Evolutionary conservation across 257 asterid genomes (phyloP).

Genomic region (Datura wrightii): DNA sequence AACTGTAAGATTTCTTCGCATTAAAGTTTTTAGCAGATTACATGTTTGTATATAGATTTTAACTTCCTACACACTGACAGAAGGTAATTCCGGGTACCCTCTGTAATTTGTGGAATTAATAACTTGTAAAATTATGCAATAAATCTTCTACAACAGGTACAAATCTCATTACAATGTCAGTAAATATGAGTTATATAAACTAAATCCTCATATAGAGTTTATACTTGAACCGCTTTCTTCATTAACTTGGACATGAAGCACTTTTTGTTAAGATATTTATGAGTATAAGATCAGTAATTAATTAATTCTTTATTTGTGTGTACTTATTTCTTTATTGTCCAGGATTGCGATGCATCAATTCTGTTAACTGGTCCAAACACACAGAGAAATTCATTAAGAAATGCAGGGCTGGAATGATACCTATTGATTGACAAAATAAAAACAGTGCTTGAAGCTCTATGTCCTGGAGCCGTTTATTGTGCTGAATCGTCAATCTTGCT

Average conservation of each 20-base stretch:
- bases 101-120: too few species aligned
- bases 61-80: too few species aligned
- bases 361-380: conserved; percentile 60
- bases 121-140: too few species aligned
- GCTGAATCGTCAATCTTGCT: conserved; percentile 76
- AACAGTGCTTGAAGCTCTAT: conserved; percentile 55
- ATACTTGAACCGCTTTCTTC: too few species aligned
- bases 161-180: too few species aligned
- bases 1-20: background rate
- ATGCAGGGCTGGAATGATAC: conserved; percentile 48
- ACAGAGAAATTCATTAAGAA: conserved; percentile 54
- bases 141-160: too few species aligned
- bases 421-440: conserved; percentile 66
- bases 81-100: too few species aligned
- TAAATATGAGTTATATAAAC: too few species aligned
- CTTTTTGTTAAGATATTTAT: background rate
- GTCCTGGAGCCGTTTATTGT: conserved; percentile 66
- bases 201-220: too few species aligned
- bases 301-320: background rate
- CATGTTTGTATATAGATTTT: too few species aligned
- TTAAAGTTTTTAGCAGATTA: too few species aligned
- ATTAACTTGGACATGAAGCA: too few species aligned
- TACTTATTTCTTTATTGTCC: background rate
- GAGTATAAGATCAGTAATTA: background rate
- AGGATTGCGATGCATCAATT: conserved; percentile 83